Conservation (phyloP, 2,329 filamentous ascomycete species). For the Xylariaceae sp. region DNA sequence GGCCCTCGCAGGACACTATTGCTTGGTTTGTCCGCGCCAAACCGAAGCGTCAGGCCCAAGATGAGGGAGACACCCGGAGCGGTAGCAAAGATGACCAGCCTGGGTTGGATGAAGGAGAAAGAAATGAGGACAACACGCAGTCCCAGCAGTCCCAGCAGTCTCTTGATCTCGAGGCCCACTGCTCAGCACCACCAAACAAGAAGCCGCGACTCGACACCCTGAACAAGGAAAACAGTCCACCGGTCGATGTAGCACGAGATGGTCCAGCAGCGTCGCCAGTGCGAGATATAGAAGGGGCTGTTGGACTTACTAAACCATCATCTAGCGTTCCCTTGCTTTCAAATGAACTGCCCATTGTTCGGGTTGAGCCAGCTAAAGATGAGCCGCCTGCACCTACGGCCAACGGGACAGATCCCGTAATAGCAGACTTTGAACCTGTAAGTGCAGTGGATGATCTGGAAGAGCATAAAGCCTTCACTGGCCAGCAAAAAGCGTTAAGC, state of each 20-base stretch:
- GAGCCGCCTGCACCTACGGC: neutral
- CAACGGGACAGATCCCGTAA: neutral
- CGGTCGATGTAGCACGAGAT: neutral
- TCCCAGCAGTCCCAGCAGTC: neutral
- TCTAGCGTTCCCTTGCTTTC: no score
- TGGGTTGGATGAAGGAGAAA: slow-evolving; percentile 1
- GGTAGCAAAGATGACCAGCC: neutral
- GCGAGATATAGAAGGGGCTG: neutral
- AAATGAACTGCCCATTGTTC: no score
- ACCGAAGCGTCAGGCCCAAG: slow-evolving; percentile 7
- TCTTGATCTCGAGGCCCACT: neutral
- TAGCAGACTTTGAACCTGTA: neutral
- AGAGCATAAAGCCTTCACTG: neutral
- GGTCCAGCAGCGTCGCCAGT: neutral
- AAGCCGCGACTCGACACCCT: neutral
- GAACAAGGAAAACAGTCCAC: slow-evolving; percentile 12
- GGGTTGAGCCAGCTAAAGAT: neutral
- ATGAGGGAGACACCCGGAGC: neutral
- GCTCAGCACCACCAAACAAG: neutral
- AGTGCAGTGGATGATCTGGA: neutral
- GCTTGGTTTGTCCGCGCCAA: slow-evolving; percentile 43
- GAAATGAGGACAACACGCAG: neutral
- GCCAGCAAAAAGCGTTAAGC: neutral
- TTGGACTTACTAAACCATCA: no score
- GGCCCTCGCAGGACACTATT: slow-evolving; percentile 56